Conservation (phyloP, 768 basidiomycete species). For the Rhizopogon vulgaris region DNA sequence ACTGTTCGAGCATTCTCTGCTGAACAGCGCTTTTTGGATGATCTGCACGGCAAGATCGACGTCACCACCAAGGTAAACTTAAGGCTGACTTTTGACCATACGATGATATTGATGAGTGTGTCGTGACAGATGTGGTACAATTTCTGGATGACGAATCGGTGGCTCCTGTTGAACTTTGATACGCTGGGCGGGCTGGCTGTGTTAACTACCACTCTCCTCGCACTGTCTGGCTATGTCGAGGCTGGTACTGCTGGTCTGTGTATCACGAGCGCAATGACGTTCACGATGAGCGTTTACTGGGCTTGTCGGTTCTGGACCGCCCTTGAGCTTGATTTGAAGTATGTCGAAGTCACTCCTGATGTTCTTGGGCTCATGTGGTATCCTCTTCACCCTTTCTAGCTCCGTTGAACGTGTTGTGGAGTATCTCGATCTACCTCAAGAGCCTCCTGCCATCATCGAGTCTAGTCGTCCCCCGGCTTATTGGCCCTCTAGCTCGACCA, state of each 20-base stretch:
- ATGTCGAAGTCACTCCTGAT: constrained; percentile 17
- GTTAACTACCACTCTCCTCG: constrained; percentile 69
- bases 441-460: constrained; percentile 74
- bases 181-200: constrained; percentile 67
- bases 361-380: neutral
- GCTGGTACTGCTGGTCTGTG: constrained; percentile 65
- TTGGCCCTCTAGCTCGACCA: constrained; percentile 76
- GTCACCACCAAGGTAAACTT: constrained; percentile 61
- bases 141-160: constrained; percentile 88
- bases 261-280: constrained; percentile 70
- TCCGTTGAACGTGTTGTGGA: constrained; percentile 89
- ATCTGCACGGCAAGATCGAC: constrained; percentile 69
- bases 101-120: neutral
- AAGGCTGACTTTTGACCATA: neutral
- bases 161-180: constrained; percentile 83
- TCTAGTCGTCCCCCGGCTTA: constrained; percentile 78
- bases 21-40: constrained; percentile 71
- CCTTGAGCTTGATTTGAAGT: constrained; percentile 75
- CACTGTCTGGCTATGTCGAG: constrained; percentile 53
- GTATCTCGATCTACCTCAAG: constrained; percentile 86
- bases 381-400: constrained; percentile 30
- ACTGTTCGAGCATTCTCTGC: constrained; percentile 89
- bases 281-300: constrained; percentile 49
- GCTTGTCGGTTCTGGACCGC: constrained; percentile 44
- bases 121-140: constrained; percentile 67